Conservation (phyloP, 1,139 yeast genomes). For the Wickerhamomyces sp. region DNA sequence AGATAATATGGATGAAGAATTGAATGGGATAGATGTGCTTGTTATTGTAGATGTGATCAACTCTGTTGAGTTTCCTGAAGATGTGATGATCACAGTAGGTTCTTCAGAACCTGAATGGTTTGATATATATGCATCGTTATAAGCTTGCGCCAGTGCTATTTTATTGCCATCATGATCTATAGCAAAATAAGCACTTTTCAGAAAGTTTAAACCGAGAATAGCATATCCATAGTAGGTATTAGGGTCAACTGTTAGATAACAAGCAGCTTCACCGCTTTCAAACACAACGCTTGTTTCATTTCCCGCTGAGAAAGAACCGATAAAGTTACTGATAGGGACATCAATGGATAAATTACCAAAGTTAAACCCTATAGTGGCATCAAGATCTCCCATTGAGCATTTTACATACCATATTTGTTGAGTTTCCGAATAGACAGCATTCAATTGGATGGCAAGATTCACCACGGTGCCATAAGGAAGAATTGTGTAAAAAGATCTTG, state of each 20-base stretch:
- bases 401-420: conserved; percentile 60
- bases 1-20: conserved; percentile 32
- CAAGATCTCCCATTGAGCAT: conserved; percentile 46
- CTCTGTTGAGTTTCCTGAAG: not conserved
- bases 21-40: conserved; percentile 7
- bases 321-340: conserved; percentile 49
- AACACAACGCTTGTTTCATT: conserved; percentile 38
- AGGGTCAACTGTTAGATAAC: conserved; percentile 54
- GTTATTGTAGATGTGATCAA: conserved; percentile 2
- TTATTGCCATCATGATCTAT: conserved; percentile 59
- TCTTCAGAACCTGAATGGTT: not conserved
- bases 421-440: conserved; percentile 57
- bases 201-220: conserved; percentile 58
- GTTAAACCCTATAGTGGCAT: conserved; percentile 52
- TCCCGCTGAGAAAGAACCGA: conserved; percentile 25
- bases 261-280: conserved; percentile 54
- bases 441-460: conserved; percentile 67
- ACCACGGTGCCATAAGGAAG: conserved; percentile 59
- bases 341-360: conserved; percentile 50
- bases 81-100: not conserved
- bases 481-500: conserved; percentile 47
- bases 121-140: conserved; percentile 12
- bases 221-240: conserved; percentile 47
- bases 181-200: conserved; percentile 55
- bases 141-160: conserved; percentile 54